Conservation (phyloP, 331 rosid genomes). For the Pyracantha coccinea region DNA sequence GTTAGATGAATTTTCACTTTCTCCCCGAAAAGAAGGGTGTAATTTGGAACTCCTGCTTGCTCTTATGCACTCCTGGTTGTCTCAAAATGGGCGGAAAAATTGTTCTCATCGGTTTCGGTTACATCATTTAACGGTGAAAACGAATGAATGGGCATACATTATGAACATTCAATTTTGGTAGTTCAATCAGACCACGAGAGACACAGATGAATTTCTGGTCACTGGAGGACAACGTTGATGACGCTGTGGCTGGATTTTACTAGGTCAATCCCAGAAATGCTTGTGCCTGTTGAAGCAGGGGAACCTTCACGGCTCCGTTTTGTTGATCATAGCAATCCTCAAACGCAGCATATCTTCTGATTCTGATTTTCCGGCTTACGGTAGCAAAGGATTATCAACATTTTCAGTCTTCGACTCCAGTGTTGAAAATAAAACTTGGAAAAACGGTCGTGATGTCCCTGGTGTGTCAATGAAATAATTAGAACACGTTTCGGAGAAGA, state of each 20-base stretch:
- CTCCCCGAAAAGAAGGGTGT: no score
- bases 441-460: constrained; percentile 22
- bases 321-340: neutral
- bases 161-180: no score
- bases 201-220: no score
- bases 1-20: no score
- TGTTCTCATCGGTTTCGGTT: no score
- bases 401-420: constrained; percentile 19
- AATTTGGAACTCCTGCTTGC: no score
- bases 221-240: neutral
- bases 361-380: neutral
- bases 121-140: no score
- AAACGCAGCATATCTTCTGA: neutral
- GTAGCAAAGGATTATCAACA: neutral
- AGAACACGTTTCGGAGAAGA: no score
- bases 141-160: no score
- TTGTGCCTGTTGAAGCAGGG: neutral
- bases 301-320: neutral
- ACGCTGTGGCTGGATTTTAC: neutral
- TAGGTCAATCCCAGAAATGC: neutral
- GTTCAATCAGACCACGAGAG: no score
- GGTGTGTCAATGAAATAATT: neutral
- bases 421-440: constrained; percentile 35
- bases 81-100: no score
- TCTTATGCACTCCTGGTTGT: no score